phyloP scores from a whole-genome alignment of 2,329 filamentous ascomycete species.

The Penicillium sp. region DNA sequence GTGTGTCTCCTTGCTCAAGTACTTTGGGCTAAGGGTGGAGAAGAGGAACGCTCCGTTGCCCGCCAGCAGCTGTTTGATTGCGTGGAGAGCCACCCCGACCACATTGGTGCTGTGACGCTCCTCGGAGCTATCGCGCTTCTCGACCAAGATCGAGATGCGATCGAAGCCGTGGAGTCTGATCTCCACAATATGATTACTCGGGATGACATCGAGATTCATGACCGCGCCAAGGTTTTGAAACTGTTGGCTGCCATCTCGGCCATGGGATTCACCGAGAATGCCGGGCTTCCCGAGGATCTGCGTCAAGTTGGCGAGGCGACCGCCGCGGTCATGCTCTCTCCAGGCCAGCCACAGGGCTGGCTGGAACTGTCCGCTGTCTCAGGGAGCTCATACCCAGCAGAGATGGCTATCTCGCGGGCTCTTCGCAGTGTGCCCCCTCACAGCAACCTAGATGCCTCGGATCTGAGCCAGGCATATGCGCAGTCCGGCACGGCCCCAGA shows the following conservation, averaged over 20 bases:
- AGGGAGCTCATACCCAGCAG: conserved; percentile 59
- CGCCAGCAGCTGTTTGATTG: conserved; percentile 78
- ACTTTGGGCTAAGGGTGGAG: conserved; percentile 83
- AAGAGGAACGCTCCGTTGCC: conserved; percentile 72
- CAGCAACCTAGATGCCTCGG: conserved; percentile 67
- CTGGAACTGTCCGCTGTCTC: conserved; percentile 66
- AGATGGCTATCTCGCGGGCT: conserved; percentile 83
- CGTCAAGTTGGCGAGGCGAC: conserved; percentile 67
- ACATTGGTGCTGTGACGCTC: conserved; percentile 77
- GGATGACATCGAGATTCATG: conserved; percentile 61
- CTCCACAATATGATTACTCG: conserved; percentile 71
- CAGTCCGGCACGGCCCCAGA: conserved; percentile 71
- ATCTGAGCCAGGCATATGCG: conserved; percentile 72
- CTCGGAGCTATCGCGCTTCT: conserved; percentile 82
- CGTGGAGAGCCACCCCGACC: conserved; percentile 71
- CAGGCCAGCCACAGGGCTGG: conserved; percentile 80
- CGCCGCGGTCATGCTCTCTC: conserved; percentile 77
- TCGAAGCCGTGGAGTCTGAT: conserved; percentile 79
- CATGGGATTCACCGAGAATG: conserved; percentile 52
- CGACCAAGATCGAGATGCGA: conserved; percentile 74
- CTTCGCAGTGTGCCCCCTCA: conserved; percentile 71
- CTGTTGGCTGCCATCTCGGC: conserved; percentile 74
- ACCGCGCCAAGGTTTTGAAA: conserved; percentile 71
- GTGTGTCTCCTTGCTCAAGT: conserved; percentile 88
- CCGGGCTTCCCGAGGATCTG: conserved; percentile 46